Base-by-base conservation (phyloP, 2,329 filamentous ascomycete genomes). In the Colletotrichum liriopes region DNA sequence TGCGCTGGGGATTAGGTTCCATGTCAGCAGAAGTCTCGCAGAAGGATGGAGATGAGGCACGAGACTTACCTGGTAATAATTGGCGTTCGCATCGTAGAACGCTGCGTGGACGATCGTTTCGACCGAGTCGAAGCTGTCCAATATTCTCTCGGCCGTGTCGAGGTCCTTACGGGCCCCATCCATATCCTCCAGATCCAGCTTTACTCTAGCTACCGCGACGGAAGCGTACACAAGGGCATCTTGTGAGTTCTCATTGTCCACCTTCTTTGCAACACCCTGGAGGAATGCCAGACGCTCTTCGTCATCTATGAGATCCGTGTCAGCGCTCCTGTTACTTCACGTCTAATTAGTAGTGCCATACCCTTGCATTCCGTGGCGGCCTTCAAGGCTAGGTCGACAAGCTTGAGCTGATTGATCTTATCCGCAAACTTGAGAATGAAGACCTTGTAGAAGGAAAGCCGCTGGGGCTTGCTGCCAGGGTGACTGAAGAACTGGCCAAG, bases 381-480 rank as follows among this genome's bases (percentile, higher is more conserved):
- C 84, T 93, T 94, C 81, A 98, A 86, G 20, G 95, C 96, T 76
- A 99, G 86, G 76, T 94, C 93, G 76, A 99, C 96, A 77, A 98
- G 92, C 89, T 98, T 98, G 75, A 99, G 88, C 86, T 98, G 96
- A 86, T 98, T 99, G 88, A 99, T 98, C 89, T 97, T 98, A 82
- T 98, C 95, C 76, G 95, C 94, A 81, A 99, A 99, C 83, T 93
- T 96, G 82, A 96, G 90, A 83, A 99, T 93, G 86, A 99, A 99
- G 78, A 91, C 92, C 85, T 96, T 94, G 88, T 96, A 99, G 83
- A 99, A 93, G 72, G 92, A 87, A 85, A 99, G 90, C 80, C 96
- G 93, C 85, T 97, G 94, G 71, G 91, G 88, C 68, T 91, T 93
- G 84, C 95, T 98, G 80, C 92, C 90, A 55, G 93, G 89, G 77